Evolutionary conservation across 2,329 filamentous ascomycete species (phyloP).

Genomic region (Coniochaeta sp.): DNA sequence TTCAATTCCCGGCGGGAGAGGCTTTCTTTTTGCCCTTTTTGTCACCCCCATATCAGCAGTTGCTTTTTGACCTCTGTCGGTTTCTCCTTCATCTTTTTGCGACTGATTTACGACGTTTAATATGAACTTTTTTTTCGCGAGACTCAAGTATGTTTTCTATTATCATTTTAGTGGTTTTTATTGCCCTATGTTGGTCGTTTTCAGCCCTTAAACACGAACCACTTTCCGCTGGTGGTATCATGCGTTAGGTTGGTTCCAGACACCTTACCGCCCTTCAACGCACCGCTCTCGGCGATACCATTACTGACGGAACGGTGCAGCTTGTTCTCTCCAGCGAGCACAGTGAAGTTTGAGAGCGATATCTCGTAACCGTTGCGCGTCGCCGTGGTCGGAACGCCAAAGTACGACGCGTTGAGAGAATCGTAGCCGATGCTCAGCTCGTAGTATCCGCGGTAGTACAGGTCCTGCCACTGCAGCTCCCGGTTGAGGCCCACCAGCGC

Average conservation of each 20-base stretch:
- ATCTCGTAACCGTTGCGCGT: conserved; percentile 57
- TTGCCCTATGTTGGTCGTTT: neutral
- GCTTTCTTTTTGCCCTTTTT: neutral
- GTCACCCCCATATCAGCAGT: neutral
- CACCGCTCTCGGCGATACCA: conserved; percentile 44
- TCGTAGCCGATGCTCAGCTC: conserved; percentile 52
- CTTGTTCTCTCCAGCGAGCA: conserved; percentile 53
- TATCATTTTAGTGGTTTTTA: neutral
- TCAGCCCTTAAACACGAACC: neutral
- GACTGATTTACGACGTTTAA: too few species aligned
- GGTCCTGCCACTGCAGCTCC: conserved; percentile 65
- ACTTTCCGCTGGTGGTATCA: conserved; percentile 5
- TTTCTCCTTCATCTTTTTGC: too few species aligned
- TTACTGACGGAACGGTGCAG: conserved; percentile 36
- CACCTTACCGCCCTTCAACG: conserved; percentile 38
- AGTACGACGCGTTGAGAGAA: conserved; percentile 56
- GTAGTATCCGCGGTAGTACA: conserved; percentile 70
- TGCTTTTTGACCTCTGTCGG: too few species aligned
- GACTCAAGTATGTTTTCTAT: too few species aligned
- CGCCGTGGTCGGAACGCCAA: conserved; percentile 51
- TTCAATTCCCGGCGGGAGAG: conserved; percentile 1
- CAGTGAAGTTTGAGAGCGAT: conserved; percentile 62
- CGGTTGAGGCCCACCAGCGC: conserved; percentile 43
- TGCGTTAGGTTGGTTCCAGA: conserved; percentile 44
- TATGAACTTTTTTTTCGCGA: too few species aligned